Base-by-base conservation (phyloP, 495 filamentous ascomycete genomes). In the Tuber borchii region DNA sequence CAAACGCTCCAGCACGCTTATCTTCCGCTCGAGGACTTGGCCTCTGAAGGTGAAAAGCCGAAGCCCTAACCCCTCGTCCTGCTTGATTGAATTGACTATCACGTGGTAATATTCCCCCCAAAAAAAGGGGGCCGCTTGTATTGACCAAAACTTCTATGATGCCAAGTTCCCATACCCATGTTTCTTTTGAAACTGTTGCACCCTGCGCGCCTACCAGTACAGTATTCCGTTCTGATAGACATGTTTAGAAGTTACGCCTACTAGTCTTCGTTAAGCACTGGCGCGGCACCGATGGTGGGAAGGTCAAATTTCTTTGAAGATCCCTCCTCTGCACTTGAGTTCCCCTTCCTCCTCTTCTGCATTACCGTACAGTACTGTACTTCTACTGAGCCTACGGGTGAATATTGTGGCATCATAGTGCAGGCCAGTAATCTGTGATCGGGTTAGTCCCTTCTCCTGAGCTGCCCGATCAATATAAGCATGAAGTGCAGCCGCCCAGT, bases 141-240 rank as follows among this genome's bases (percentile, higher is more conserved):
- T 61, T 31, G 51, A n/a, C n/a, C n/a, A 61, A 61, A 16, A 31
- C 26, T 61, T 61, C 45, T 19, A 26, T n/a, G 51, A 31, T 31
- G 51, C 3, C 16, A 31, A 61, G 51, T 31, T 31, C 14, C 56
- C 56, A 17, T 34, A 31, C 26, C 56, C 56, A 65, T 65, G 56
- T 65, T 65, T 65, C 56, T 65, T 34, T 34, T 65, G 56, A 65
- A 65, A 65, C 56, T 65, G 26, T 16, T 65, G 56, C 16, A 65
- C 56, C 56, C 10, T 51, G 48, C 7, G 22, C 20, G 48, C 1
- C 20, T 51, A 20, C 16, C 16, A 0, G 16, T 2, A 3, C 45
- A 0, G 45, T 20, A 56, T 56, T 61, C 51, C n/a, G n/a, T 31
- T 65, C 31, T 65, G 14, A 31, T 61, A 6, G 51, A 34, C n/a